Percentiles rank a stretch among this genome's conserved stretches.
phyloP scores from a whole-genome alignment of 306 rosid species.

The Astragalus glycyphyllos region DNA sequence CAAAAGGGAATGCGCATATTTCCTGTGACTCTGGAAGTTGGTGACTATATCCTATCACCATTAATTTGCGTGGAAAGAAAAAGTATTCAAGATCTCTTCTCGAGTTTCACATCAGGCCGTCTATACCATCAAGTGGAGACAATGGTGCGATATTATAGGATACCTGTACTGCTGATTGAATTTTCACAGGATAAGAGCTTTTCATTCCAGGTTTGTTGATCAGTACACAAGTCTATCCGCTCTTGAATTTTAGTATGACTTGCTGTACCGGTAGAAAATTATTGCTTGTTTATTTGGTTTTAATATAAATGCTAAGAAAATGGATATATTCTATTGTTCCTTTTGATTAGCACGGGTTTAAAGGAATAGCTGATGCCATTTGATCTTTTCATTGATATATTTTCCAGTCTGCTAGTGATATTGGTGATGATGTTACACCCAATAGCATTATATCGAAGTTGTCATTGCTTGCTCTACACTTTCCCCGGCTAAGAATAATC shows the following conservation, averaged over 20 bases:
- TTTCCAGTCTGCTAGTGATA: conserved; percentile 90
- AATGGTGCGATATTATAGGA: conserved; percentile 91
- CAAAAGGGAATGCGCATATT: conserved; percentile 92
- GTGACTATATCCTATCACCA: conserved; percentile 96
- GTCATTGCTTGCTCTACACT: conserved; percentile 86
- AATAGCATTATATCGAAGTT: conserved; percentile 88
- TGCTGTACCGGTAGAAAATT: conserved; percentile 14
- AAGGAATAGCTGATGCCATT: conserved; percentile 29
- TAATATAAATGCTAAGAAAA: conserved; percentile 18
- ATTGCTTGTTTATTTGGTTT: conserved; percentile 26
- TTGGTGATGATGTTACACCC: conserved; percentile 94
- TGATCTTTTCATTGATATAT: conserved; percentile 39
- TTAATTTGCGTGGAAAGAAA: conserved; percentile 95
- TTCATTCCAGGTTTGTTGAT: conserved; percentile 84
- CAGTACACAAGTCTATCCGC: neutral
- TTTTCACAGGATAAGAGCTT: conserved; percentile 97
- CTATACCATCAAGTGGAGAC: conserved; percentile 95
- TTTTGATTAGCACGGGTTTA: conserved; percentile 15
- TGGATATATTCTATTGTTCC: neutral
- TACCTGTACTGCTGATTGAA: conserved; percentile 94
- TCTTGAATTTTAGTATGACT: conserved; percentile 25
- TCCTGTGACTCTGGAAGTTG: conserved; percentile 96
- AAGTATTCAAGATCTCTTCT: conserved; percentile 96
- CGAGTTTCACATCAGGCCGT: conserved; percentile 98
- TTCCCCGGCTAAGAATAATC: conserved; percentile 87